Conservation (phyloP, 352 stramenopile species). For the Pythium plurisporium region DNA sequence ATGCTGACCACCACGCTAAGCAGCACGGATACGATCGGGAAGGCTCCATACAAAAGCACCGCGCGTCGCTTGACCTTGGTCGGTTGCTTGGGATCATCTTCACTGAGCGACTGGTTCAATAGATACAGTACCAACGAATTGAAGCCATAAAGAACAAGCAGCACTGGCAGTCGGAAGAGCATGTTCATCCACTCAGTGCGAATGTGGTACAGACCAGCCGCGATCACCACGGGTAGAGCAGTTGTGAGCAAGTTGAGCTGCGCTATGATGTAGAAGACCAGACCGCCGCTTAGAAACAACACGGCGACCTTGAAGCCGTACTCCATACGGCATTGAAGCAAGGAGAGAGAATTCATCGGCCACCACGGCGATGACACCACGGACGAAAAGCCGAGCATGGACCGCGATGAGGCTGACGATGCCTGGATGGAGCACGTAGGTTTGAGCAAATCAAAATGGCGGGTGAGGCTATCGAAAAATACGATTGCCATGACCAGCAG, state of each 20-base stretch:
- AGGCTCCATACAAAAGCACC: constrained; percentile 52
- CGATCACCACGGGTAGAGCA: constrained; percentile 43
- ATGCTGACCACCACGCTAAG: constrained; percentile 61
- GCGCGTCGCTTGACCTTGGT: constrained; percentile 31
- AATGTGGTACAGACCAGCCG: constrained; percentile 52
- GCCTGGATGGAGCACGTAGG: constrained; percentile 29
- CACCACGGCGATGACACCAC: constrained; percentile 38
- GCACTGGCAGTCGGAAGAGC: constrained; percentile 58
- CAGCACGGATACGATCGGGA: constrained; percentile 53
- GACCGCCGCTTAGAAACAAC: constrained; percentile 36
- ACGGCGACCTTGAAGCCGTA: constrained; percentile 63
- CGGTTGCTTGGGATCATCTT: constrained; percentile 6
- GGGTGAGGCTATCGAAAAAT: constrained; percentile 64
- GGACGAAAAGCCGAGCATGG: constrained; percentile 21
- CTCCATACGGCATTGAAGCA: constrained; percentile 62
- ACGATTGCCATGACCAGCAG: constrained; percentile 69
- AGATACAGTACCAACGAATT: constrained; percentile 59
- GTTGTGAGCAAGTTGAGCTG: constrained; percentile 63
- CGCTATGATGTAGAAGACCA: constrained; percentile 51
- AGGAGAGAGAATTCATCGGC: constrained; percentile 46
- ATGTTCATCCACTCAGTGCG: constrained; percentile 81
- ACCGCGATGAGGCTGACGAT: constrained; percentile 15
- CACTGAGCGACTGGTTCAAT: constrained; percentile 32
- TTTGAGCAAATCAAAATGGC: constrained; percentile 54
- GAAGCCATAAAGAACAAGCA: constrained; percentile 69